A percentile compares a stretch with the other conserved stretches of the same genome.
Evolutionary conservation across 2,329 filamentous ascomycete genomes (phyloP).

Genomic region (Bipolaris victoriae): DNA sequence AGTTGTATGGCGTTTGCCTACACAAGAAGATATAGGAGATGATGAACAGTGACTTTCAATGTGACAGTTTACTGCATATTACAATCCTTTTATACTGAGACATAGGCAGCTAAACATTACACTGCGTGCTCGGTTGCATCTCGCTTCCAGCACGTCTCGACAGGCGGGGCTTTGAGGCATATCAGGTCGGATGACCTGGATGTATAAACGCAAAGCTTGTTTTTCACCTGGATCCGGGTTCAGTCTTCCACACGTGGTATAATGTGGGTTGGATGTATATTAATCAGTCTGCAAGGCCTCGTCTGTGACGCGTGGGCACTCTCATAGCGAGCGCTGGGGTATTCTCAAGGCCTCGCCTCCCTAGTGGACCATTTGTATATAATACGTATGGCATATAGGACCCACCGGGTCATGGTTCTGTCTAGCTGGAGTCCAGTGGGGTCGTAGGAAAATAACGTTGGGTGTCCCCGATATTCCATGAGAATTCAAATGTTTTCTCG

Average conservation of each 20-base stretch:
- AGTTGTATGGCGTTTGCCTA: neutral
- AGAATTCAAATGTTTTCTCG: neutral
- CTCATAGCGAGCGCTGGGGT: neutral
- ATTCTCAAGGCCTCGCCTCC: neutral
- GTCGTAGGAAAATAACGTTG: neutral
- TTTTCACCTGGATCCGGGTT: conserved; percentile 9
- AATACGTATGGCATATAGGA: conserved; percentile 7
- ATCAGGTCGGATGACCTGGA: conserved; percentile 13
- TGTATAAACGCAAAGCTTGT: conserved; percentile 17
- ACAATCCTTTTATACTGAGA: conserved; percentile 7
- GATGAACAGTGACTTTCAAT: neutral
- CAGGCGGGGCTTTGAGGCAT: neutral
- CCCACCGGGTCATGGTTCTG: conserved; percentile 12
- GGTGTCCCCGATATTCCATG: neutral
- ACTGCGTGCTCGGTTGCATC: conserved; percentile 1
- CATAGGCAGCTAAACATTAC: neutral
- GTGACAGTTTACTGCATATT: neutral
- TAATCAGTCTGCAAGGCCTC: neutral
- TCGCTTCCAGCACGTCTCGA: neutral
- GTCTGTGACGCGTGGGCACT: conserved; percentile 5
- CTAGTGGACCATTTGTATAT: conserved; percentile 5
- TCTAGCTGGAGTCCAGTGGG: neutral
- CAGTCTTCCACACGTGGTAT: conserved; percentile 2
- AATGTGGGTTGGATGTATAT: conserved; percentile 13
- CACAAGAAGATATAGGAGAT: neutral